Evolutionary conservation across 73 alveolate genomes (phyloP), one percentile per base, ranked within the genome.

Genomic region (Tetrahymena borealis): DNA sequence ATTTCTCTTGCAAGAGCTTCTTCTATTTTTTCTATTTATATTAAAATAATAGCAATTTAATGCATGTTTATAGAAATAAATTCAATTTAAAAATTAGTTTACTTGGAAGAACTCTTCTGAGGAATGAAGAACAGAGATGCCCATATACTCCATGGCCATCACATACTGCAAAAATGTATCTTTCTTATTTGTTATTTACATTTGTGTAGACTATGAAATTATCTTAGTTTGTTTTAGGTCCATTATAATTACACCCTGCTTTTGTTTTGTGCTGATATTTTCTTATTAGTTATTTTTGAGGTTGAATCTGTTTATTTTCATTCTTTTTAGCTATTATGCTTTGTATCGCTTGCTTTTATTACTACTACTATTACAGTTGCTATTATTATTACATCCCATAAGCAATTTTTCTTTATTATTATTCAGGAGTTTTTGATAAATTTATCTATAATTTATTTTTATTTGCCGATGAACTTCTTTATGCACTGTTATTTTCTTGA

Each of bases 81-180:
- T n/a, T n/a, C n/a, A n/a, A n/a, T n/a, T n/a, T n/a, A n/a, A n/a
- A n/a, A n/a, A n/a, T n/a, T n/a, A n/a, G 36, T 15, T 78, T 94
- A 96, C 98, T 90, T 90, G 98, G 96, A 33, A 96, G 78, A 39
- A 92, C 38, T 32, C 95, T 94, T 90, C 77, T 96, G 10, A 97
- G 78, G 91, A 92, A 97, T 28, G 95, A 92, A 32, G 98, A 96
- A 2, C 97, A 98, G 32, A 93, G 94, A 85, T 97, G 99, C 12
- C 99, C 99, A 94, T 93, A 91, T 12, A 93, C 91, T 31, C 99
- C 99, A 96, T 97, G 99, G 7, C 99, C 99, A 95, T 97, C 99
- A 90, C 98, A 96, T 1, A 97, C 98, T 36, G 98, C 98, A 40
- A 96, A 95, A 91, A 91, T 94, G 78, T 96, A 96, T 60, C 85